Base-by-base conservation (phyloP, 352 stramenopile genomes). In the Globisporangium nagaii region DNA sequence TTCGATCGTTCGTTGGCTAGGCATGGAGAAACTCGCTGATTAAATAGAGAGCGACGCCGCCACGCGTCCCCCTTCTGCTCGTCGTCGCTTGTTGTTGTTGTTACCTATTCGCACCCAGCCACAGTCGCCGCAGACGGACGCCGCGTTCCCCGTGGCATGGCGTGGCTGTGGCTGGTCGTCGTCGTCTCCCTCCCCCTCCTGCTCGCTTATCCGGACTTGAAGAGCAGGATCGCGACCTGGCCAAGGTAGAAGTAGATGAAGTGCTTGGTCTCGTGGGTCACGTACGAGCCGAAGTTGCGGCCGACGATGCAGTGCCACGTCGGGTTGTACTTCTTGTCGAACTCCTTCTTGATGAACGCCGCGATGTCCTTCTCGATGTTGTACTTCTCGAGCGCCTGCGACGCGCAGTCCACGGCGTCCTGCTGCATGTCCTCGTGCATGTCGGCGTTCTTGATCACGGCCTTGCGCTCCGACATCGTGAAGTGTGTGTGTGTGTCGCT, bases 341-440 rank as follows among this genome's bases (percentile, higher is more conserved):
- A 97, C 46, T 95, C 81, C 56, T 94, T 93, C 75, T 96, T 96
- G 66, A 97, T 96, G 58, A 93, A 93, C 34, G 90, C 87, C 42
- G 90, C 89, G 54, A 97, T 96, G 59, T 97, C 88, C 68, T 97
- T 99, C 75, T 99, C 96, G 66, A 99, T 99, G 79, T 99, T 99
- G 88, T 98, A 99, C 75, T 99, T 99, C 60, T 98, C 95, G 27
- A 99, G 84, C 58, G 97, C 97, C 69, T 98, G 93, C 48, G 96
- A 98, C 43, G 97, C 96, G 58, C 93, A 97, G 81, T 99, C 97
- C 39, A 99, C 96, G 32, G 96, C 96, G 74, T 99, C 96, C 83
- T 99, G 96, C 75, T 99, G 97, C 96, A 99, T 99, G 68, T 98
- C 93, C 70, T 99, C 96, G 35, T 96, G 94, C 97, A 99, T 99